Evolutionary conservation across 371 early-diverging fungal genomes (phyloP).

Genomic region (Nematocida sp.): DNA sequence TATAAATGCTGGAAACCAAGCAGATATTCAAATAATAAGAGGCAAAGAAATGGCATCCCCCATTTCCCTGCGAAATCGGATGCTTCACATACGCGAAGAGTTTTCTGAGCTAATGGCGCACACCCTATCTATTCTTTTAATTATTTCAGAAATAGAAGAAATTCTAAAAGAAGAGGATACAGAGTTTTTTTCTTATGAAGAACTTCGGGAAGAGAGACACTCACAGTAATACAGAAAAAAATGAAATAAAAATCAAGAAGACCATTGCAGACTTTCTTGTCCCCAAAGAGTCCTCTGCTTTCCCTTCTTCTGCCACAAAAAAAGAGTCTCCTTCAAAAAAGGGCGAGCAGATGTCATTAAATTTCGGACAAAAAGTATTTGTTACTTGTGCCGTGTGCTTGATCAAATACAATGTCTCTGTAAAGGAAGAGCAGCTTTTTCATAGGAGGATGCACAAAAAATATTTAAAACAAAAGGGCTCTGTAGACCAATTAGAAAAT

Average conservation of each 20-base stretch:
- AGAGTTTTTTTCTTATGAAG: not conserved
- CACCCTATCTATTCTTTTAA: conserved; percentile 30
- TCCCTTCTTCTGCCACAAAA: not conserved
- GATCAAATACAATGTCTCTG: not conserved
- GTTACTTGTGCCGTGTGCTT: conserved; percentile 31
- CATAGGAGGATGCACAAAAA: conserved; percentile 24
- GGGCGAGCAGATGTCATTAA: not conserved
- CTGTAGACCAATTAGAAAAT: conserved; percentile 24
- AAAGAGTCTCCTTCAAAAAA: not conserved
- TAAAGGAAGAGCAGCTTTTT: conserved; percentile 1
- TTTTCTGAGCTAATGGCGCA: conserved; percentile 39
- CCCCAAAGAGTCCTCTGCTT: not conserved
- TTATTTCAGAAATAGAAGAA: conserved; percentile 34
- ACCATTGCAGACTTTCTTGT: not conserved
- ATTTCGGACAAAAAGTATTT: conserved; percentile 39
- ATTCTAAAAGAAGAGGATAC: not conserved
- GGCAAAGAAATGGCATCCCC: not conserved
- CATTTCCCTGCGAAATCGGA: not conserved
- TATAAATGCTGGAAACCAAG: not conserved
- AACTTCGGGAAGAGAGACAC: not conserved
- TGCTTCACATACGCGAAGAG: conserved; percentile 30
- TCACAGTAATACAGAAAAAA: not conserved
- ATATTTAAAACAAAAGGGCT: not conserved
- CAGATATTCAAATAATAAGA: not conserved
- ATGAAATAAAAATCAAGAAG: not conserved